Percentiles rank a stretch among this genome's conserved stretches.
phyloP scores from a whole-genome alignment of 345 rosid species.

The Zanthoxylum bungeanum region DNA sequence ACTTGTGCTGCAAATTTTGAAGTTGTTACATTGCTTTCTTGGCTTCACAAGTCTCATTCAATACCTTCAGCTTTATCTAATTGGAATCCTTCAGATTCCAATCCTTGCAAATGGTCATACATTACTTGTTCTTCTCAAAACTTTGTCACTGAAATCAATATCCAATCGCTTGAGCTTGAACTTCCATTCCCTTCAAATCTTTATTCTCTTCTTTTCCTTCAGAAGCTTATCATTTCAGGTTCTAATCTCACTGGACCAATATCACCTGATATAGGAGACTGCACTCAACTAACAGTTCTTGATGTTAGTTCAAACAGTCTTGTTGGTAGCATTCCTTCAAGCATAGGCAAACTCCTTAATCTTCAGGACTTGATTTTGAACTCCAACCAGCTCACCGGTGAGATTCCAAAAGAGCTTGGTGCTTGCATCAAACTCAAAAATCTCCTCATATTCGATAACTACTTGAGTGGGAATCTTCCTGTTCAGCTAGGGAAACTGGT shows the following conservation, averaged over 20 bases:
- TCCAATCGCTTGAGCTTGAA: conserved; percentile 52
- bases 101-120: conserved; percentile 69
- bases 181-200: conserved; percentile 58
- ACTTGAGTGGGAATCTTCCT: conserved; percentile 57
- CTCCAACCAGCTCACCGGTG: conserved; percentile 65
- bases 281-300: conserved; percentile 33
- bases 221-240: conserved; percentile 50
- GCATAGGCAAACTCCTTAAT: conserved; percentile 60
- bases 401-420: conserved; percentile 65
- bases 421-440: conserved; percentile 55
- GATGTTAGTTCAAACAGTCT: conserved; percentile 71
- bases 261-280: conserved; percentile 51
- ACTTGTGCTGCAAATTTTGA: conserved; percentile 40
- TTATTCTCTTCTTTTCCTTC: conserved; percentile 46
- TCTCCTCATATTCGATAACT: conserved; percentile 61
- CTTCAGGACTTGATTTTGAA: conserved; percentile 65
- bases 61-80: conserved; percentile 39
- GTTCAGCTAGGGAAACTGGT: conserved; percentile 55
- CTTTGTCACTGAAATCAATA: conserved; percentile 53
- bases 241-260: conserved; percentile 67
- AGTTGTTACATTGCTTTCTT: conserved; percentile 41
- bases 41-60: conserved; percentile 47
- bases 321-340: conserved; percentile 64
- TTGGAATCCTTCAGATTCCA: conserved; percentile 58
- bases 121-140: conserved; percentile 48